A percentile compares a stretch with the other conserved stretches of the same genome.
These are phyloP conservation scores for Phascolomyces articulosus DNA, from an alignment of 371 early-diverging fungal species.

Conservation along the genomic window DNA sequence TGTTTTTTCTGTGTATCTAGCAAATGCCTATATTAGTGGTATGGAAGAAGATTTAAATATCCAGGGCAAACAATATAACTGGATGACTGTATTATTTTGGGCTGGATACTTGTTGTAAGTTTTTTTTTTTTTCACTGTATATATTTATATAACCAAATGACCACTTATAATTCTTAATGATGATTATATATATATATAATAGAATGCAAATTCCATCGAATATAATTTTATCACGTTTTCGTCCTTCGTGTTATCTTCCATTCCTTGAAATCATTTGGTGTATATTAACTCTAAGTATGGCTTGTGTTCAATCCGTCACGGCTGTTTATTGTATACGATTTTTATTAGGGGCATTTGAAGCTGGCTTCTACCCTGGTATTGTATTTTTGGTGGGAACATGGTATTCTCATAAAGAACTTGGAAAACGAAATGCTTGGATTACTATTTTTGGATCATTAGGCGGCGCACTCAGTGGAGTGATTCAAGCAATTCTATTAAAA, in stretches of 20 bases:
- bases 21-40: slow-evolving; percentile 53
- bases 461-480: slow-evolving; percentile 40
- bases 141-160: too few relatives aligned
- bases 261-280: slow-evolving; percentile 59
- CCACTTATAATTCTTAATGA: too few relatives aligned
- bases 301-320: slow-evolving; percentile 51
- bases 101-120: slow-evolving; percentile 45
- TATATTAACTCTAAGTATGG: slow-evolving; percentile 59
- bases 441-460: slow-evolving; percentile 47
- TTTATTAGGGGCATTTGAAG: slow-evolving; percentile 61
- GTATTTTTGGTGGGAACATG: slow-evolving; percentile 50
- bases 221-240: slow-evolving; percentile 50
- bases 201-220: slow-evolving; percentile 68
- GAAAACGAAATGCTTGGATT: slow-evolving; percentile 37
- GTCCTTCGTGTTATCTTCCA: slow-evolving; percentile 59
- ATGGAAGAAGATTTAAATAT: slow-evolving; percentile 52
- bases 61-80: slow-evolving; percentile 43
- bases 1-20: slow-evolving; percentile 14
- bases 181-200: neutral
- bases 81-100: slow-evolving; percentile 47
- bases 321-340: slow-evolving; percentile 54
- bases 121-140: neutral
- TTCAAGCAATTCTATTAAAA: slow-evolving; percentile 49
- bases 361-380: slow-evolving; percentile 65
- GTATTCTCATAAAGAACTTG: slow-evolving; percentile 53